These are phyloP conservation scores for Avena atlantica DNA, from an alignment of 176 grass and related monocot species.

Conservation along the genomic window DNA sequence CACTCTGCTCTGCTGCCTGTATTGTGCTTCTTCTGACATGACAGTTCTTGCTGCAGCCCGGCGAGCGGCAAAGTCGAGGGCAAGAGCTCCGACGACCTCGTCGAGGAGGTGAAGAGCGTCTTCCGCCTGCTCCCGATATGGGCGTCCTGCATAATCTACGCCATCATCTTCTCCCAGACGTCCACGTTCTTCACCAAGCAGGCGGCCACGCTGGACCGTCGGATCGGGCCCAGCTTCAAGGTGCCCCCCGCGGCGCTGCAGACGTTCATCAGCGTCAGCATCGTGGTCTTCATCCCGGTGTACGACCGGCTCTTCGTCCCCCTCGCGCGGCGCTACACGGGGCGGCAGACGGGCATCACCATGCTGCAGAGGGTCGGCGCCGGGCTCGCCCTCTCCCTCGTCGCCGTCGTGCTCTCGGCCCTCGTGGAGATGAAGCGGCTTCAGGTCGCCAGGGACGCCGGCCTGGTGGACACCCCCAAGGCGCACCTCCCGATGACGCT, in stretches of 20 bases:
- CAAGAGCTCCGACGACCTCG: not conserved
- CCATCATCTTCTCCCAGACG: constrained; percentile 66
- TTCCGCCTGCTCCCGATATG: constrained; percentile 60
- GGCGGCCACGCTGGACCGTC: constrained; percentile 71
- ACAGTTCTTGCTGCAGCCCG: constrained; percentile 20
- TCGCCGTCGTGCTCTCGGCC: constrained; percentile 48
- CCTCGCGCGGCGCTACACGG: constrained; percentile 41
- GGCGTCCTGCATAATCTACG: constrained; percentile 69
- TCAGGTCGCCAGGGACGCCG: constrained; percentile 49
- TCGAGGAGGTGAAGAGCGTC: constrained; percentile 57
- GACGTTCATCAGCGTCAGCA: constrained; percentile 59
- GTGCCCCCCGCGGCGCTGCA: constrained; percentile 67
- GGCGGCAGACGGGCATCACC: constrained; percentile 56
- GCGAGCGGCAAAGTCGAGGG: constrained; percentile 19
- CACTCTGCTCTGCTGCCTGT: not conserved
- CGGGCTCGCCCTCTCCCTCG: constrained; percentile 52
- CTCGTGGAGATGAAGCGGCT: constrained; percentile 62
- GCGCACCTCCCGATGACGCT: constrained; percentile 61
- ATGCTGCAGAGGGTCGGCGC: constrained; percentile 72
- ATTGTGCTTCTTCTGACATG: constrained; percentile 2
- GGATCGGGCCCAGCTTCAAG: constrained; percentile 53
- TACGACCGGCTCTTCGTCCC: constrained; percentile 67
- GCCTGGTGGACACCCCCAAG: constrained; percentile 37
- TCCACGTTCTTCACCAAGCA: constrained; percentile 75
- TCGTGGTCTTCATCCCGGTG: constrained; percentile 55